Conservation (phyloP, 177 flowering plant genomes). For the Vitis hybrid region DNA sequence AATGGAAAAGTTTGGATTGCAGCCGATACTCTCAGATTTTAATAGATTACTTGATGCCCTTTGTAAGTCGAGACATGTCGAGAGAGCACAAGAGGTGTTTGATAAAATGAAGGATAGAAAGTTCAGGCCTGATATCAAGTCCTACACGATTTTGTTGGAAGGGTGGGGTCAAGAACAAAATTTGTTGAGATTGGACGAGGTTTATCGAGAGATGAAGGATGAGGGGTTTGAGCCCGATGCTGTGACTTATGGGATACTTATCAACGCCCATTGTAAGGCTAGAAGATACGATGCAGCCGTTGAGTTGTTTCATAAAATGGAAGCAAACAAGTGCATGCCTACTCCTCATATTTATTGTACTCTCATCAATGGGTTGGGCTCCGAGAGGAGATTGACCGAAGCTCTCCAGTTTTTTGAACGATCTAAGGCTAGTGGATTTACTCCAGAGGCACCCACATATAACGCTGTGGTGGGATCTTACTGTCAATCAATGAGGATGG, state of each 20-base stretch:
- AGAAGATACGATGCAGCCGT: conserved; percentile 58
- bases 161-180: conserved; percentile 74
- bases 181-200: conserved; percentile 49
- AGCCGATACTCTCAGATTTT: conserved; percentile 52
- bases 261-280: conserved; percentile 62
- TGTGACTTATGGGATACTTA: conserved; percentile 76
- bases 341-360: conserved; percentile 75
- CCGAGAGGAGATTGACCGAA: conserved; percentile 56
- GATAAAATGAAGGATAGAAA: conserved; percentile 66
- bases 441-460: conserved; percentile 66
- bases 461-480: conserved; percentile 82
- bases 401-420: conserved; percentile 63
- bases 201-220: conserved; percentile 62
- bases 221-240: conserved; percentile 80
- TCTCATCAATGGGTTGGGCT: conserved; percentile 76
- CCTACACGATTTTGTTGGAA: conserved; percentile 68
- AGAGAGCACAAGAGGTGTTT: conserved; percentile 68
- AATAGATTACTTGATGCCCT: conserved; percentile 63
- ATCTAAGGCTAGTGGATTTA: conserved; percentile 52
- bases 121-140: conserved; percentile 61
- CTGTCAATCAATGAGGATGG: conserved; percentile 59
- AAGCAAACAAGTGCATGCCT: conserved; percentile 44
- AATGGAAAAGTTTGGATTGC: conserved; percentile 68
- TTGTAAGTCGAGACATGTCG: conserved; percentile 60
- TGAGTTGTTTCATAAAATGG: conserved; percentile 53